These are phyloP conservation scores for Agaricales sp. DNA, from an alignment of 1,284 basidiomycete species.

Conservation along the genomic window DNA sequence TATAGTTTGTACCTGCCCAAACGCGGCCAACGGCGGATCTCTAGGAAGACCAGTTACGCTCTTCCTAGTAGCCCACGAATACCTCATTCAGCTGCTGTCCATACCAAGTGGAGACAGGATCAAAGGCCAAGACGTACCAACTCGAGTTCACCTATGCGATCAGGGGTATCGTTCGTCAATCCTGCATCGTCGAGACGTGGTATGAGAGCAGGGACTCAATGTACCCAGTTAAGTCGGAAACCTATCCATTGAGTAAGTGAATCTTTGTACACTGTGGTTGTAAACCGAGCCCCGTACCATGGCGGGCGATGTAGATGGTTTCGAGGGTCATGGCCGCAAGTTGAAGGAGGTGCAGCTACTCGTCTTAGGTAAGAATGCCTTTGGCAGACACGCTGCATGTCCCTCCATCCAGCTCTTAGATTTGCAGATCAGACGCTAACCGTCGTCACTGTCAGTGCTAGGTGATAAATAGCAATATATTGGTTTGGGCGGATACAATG, in stretches of 20 bases:
- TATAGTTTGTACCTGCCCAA: slow-evolving; percentile 43
- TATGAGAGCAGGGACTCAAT: background rate
- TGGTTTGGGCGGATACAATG: too few relatives aligned
- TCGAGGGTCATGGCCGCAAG: slow-evolving; percentile 34
- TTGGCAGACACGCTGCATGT: too few relatives aligned
- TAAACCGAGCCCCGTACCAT: slow-evolving; percentile 44
- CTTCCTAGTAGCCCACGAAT: slow-evolving; percentile 31
- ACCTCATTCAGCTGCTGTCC: slow-evolving; percentile 4
- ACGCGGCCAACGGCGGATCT: slow-evolving; percentile 72
- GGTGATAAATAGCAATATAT: too few relatives aligned
- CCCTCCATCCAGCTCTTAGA: too few relatives aligned
- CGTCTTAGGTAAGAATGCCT: too few relatives aligned
- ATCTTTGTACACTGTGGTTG: background rate
- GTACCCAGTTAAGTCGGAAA: background rate
- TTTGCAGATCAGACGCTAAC: too few relatives aligned
- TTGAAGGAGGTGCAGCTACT: background rate
- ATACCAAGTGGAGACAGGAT: slow-evolving; percentile 18
- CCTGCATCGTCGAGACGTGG: slow-evolving; percentile 1
- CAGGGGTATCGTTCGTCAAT: background rate
- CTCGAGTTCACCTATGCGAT: background rate
- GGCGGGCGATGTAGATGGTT: slow-evolving; percentile 72
- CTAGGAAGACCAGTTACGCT: slow-evolving; percentile 62
- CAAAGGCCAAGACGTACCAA: background rate
- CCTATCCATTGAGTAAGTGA: background rate
- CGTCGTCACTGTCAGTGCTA: too few relatives aligned